Evolutionary conservation across 2,329 filamentous ascomycete genomes (phyloP), one percentile per base, ranked within the genome.

Genomic region (Paecilomyces sp.): DNA sequence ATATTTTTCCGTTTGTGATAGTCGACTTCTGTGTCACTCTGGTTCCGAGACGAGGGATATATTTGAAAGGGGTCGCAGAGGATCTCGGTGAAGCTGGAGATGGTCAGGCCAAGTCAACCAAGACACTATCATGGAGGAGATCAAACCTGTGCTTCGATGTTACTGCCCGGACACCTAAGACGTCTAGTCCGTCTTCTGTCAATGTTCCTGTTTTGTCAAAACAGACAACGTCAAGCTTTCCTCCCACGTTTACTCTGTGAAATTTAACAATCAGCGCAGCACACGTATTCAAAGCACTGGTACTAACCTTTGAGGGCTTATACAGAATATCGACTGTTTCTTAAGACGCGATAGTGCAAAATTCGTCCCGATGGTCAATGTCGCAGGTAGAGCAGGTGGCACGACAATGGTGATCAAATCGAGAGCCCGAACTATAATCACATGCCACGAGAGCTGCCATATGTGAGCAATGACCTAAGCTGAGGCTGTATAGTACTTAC

Each of bases 141-240:
- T 57, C 62, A 53, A 58, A 80, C 73, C 75, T 77, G 63, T 83
- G 82, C 13, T 79, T 75, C 1, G 82, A 82, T 59, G 88, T 85
- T 9, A 91, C 91, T 6, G 94, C 86, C 34, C 91, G 86, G 22
- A 96, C 86, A 12, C 94, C 94, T 12, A 99, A 82, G 18, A 99
- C 91, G 72, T 99, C 95, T 51, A 99, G 78, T 0, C 94, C 94
- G 73, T 99, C 94, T 74, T 97, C 94, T 0, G 94, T 99, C 58
- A 99, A 79, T 0, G 94, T 99, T n/a, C 94, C 94, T 0, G 94
- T 99, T 77, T 99, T 99, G 77, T 99, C 94, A 65, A 99, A 99
- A 75, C 93, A 97, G 77, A 99, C 90, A 11, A 97, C 85, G 70
- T 99, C 94, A 3, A 99, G 79, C 74, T 97, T 97, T 56, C 95